Base-by-base conservation (phyloP, 1,284 basidiomycete species). In the Phellopilus nigrolimitatus region DNA sequence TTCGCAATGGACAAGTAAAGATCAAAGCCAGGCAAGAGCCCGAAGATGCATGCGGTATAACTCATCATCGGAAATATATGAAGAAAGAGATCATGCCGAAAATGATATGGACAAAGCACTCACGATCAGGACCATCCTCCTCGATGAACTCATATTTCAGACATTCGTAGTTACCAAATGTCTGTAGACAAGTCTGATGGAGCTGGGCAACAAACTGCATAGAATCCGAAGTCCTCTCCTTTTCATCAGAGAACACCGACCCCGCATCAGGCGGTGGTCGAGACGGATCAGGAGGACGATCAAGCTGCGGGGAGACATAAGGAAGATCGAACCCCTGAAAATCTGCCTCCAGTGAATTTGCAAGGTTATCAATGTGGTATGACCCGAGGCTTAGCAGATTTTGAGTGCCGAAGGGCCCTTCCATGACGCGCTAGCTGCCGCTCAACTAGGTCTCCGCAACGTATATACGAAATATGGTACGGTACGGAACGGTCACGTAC, bases 141-240 rank as follows among this genome's bases (percentile, higher is more conserved):
- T 76, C 71, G 27, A 75, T 57, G 38, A 71, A 71, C 43, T 77
- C 75, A 44, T 71, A 79, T 22, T 68, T 68, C 3, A 80, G 56
- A 0, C 61, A 59, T 27, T 68, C 61, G n/a, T 59, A 62, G 55
- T 47, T 69, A 9, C 73, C 74, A 42, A 73, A 72, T 0, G 62
- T 58, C 25, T 68, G 66, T 22, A 71, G 71, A 47, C 72, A 78
- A 3, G 70, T 63, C 49, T 74, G 67, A 45, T 79, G 69, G 15
- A 80, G 63, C 7, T 64, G 62, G 1, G 62, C 55, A 42, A 71
- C 57, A 3, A 62, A 53, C 12, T 61, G 60, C 44, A 34, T 56
- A 21, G 54, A 51, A 41, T 31, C 22, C 12, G 54, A 51, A 4
- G 48, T 6, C 24, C n/a, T 48, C 21, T 39, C 53, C 36, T 55